Evolutionary conservation across 2,329 filamentous ascomycete species (phyloP).

Genomic region (Fusarium sp.): DNA sequence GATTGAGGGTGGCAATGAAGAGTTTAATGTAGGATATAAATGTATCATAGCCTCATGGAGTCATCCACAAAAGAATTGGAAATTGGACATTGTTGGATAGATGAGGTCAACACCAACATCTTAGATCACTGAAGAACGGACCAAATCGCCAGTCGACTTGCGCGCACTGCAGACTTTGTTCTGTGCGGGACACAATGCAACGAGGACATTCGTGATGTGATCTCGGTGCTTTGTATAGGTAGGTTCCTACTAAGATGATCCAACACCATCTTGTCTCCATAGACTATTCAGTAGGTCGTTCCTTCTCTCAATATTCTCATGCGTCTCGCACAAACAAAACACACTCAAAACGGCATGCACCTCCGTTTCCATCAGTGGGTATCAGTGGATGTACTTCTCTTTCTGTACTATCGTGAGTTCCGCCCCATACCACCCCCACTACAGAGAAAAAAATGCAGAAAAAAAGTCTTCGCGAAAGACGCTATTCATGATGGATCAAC

Average conservation of each 20-base stretch:
- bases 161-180: neutral
- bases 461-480: constrained; percentile 2
- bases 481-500: neutral
- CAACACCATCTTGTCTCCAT: too few relatives aligned
- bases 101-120: neutral
- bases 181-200: neutral
- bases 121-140: too few relatives aligned
- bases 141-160: neutral
- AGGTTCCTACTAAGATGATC: too few relatives aligned
- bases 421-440: constrained; percentile 14
- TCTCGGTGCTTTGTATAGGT: neutral
- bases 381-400: neutral
- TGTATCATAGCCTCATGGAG: neutral
- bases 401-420: constrained; percentile 7
- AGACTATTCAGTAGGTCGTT: too few relatives aligned
- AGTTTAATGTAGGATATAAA: neutral
- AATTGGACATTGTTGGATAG: neutral
- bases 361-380: neutral
- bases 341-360: neutral
- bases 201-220: neutral
- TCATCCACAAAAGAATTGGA: neutral
- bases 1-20: neutral
- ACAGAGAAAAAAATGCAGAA: neutral
- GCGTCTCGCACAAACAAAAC: neutral
- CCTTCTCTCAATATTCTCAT: neutral